Percentiles rank a stretch among this genome's conserved stretches.
Evolutionary conservation across 73 alveolate genomes (phyloP).

Genomic region (Stentor roeselii): DNA sequence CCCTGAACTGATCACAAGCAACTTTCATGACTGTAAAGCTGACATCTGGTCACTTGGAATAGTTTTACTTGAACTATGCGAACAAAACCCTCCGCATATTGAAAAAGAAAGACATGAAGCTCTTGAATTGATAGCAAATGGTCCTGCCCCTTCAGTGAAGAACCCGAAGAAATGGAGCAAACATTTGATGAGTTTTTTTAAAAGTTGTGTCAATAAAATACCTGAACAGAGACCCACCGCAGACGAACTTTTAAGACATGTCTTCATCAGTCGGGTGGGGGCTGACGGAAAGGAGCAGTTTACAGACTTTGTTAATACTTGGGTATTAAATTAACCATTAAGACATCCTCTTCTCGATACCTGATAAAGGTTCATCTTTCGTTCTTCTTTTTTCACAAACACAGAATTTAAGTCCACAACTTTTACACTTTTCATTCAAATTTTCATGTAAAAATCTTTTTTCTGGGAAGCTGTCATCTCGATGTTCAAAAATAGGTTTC

Average conservation of each 20-base stretch:
- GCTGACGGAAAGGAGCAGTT: not conserved
- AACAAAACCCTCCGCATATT: constrained; percentile 69
- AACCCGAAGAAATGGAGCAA: constrained; percentile 59
- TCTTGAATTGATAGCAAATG: not conserved
- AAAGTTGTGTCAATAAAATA: constrained; percentile 36
- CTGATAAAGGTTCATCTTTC: not conserved
- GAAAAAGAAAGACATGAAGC: not conserved
- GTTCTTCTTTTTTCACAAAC: constrained; percentile 9
- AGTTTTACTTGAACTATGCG: constrained; percentile 61
- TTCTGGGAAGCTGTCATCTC: not conserved
- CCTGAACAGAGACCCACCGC: constrained; percentile 58
- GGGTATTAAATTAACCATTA: too few relatives aligned
- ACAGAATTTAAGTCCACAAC: constrained; percentile 29
- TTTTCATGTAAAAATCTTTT: not conserved
- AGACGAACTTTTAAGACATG: constrained; percentile 55
- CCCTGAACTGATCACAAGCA: constrained; percentile 57
- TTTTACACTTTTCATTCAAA: not conserved
- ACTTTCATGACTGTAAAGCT: constrained; percentile 46
- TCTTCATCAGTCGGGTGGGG: constrained; percentile 31
- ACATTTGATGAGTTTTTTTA: constrained; percentile 36
- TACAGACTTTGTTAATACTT: not conserved
- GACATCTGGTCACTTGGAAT: constrained; percentile 79
- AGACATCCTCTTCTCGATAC: not conserved
- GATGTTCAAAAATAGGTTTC: constrained; percentile 54
- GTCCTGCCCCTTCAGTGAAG: constrained; percentile 58